phyloP scores from a whole-genome alignment of 169 alveolate genomes.

The Plasmodium malariae region DNA sequence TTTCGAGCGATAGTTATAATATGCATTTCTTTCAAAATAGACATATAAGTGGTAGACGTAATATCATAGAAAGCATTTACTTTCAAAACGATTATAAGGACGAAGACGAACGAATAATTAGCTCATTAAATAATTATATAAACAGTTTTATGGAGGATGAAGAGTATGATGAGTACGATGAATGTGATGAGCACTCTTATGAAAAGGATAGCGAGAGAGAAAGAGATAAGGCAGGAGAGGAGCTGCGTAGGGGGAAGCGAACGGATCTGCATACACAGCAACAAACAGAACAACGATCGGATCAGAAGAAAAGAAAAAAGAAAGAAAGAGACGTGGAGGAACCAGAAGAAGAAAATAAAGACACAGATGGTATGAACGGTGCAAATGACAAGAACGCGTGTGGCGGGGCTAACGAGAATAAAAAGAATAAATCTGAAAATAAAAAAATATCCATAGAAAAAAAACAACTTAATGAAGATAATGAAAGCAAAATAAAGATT shows the following conservation, averaged over 20 bases:
- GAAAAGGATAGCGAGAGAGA: not conserved
- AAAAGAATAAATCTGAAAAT: too few relatives aligned
- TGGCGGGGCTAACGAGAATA: not conserved
- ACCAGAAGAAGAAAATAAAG: too few relatives aligned
- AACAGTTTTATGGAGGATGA: slow-evolving; percentile 6
- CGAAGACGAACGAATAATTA: slow-evolving; percentile 46
- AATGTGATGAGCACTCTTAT: not conserved
- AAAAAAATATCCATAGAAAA: too few relatives aligned
- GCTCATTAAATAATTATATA: slow-evolving; percentile 19
- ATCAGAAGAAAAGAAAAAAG: not conserved
- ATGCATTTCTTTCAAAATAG: not conserved
- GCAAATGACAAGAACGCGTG: not conserved
- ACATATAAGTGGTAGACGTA: not conserved
- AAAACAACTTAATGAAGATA: not conserved
- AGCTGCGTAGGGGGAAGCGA: not conserved
- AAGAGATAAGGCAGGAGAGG: not conserved
- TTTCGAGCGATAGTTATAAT: not conserved
- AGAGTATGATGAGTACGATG: not conserved
- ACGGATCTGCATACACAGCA: too few relatives aligned
- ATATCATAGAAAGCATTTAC: not conserved
- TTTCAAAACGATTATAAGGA: slow-evolving; percentile 4
- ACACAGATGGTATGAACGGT: too few relatives aligned
- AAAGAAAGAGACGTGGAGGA: not conserved
- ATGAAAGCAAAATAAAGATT: not conserved
- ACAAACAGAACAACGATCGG: not conserved